A percentile compares a stretch with the other conserved stretches of the same genome.
Conservation (phyloP, 2,329 filamentous ascomycete species). For the Paradendryphiella salina region DNA sequence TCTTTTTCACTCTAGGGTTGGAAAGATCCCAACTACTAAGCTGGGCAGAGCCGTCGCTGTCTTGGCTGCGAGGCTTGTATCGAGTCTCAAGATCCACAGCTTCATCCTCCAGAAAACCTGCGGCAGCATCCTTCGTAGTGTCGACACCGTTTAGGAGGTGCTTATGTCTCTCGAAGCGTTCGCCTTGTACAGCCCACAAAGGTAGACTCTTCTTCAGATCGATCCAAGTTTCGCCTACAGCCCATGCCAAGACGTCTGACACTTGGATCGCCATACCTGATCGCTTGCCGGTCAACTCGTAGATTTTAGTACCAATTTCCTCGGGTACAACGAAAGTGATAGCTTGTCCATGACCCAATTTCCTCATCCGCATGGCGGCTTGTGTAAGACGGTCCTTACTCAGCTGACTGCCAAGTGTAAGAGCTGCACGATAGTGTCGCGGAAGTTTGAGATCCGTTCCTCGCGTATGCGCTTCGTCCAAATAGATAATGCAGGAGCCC, state of each 20-base stretch:
- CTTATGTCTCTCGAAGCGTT: slow-evolving; percentile 53
- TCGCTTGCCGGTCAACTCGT: slow-evolving; percentile 19
- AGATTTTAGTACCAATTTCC: slow-evolving; percentile 63
- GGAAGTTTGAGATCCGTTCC: slow-evolving; percentile 71
- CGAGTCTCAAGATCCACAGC: slow-evolving; percentile 56
- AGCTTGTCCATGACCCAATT: slow-evolving; percentile 67
- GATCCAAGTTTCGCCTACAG: slow-evolving; percentile 60
- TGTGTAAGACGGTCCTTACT: slow-evolving; percentile 72
- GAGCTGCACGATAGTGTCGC: slow-evolving; percentile 61
- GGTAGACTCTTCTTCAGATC: slow-evolving; percentile 57
- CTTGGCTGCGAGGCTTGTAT: slow-evolving; percentile 50
- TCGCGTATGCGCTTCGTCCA: slow-evolving; percentile 71
- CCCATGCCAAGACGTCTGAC: slow-evolving; percentile 62
- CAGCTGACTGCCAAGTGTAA: slow-evolving; percentile 66
- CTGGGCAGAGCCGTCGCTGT: background rate
- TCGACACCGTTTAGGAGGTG: slow-evolving; percentile 37
- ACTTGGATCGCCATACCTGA: slow-evolving; percentile 48
- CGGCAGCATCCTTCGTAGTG: slow-evolving; percentile 37
- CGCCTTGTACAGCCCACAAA: slow-evolving; percentile 65
- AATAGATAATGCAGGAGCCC: slow-evolving; percentile 64
- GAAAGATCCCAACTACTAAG: slow-evolving; percentile 17
- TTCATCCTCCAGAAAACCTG: slow-evolving; percentile 60
- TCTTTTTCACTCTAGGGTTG: slow-evolving; percentile 24
- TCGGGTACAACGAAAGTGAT: slow-evolving; percentile 63
- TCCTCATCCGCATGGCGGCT: slow-evolving; percentile 58